A percentile compares a stretch with the other conserved stretches of the same genome.
Conservation (phyloP, 108 stramenopile genomes). For the Epithemia pelagica region DNA sequence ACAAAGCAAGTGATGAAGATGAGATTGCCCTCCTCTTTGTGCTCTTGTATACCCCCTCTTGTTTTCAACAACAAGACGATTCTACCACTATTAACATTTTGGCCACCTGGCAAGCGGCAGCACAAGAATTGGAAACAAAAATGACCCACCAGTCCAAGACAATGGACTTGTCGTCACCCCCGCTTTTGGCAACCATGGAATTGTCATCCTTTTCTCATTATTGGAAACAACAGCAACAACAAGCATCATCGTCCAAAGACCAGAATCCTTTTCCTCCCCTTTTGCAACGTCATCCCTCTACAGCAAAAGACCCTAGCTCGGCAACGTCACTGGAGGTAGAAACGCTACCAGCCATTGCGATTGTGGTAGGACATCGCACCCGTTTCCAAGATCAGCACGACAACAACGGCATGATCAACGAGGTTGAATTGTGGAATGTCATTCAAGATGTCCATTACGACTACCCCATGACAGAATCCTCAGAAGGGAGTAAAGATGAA, state of each 20-base stretch:
- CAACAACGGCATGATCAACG: no score
- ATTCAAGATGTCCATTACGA: neutral
- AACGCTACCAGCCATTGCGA: neutral
- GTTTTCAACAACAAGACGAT: neutral
- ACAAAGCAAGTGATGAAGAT: no score
- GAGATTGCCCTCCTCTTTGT: no score
- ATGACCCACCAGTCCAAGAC: no score
- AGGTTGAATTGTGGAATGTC: neutral
- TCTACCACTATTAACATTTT: neutral
- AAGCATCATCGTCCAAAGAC: neutral
- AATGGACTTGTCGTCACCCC: neutral
- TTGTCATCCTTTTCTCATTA: neutral
- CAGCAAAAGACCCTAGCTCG: no score
- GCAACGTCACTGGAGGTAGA: no score
- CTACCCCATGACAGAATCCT: neutral
- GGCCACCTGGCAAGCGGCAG: neutral
- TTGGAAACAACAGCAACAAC: neutral
- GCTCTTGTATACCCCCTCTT: neutral
- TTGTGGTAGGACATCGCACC: neutral
- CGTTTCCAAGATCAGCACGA: no score
- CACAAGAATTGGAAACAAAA: neutral
- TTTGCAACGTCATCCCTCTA: no score
- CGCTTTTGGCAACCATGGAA: neutral
- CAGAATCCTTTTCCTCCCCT: no score
- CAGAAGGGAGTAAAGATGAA: no score